phyloP scores from a whole-genome alignment of 1,139 yeast species.

The Scheffersomyces quercinus region DNA sequence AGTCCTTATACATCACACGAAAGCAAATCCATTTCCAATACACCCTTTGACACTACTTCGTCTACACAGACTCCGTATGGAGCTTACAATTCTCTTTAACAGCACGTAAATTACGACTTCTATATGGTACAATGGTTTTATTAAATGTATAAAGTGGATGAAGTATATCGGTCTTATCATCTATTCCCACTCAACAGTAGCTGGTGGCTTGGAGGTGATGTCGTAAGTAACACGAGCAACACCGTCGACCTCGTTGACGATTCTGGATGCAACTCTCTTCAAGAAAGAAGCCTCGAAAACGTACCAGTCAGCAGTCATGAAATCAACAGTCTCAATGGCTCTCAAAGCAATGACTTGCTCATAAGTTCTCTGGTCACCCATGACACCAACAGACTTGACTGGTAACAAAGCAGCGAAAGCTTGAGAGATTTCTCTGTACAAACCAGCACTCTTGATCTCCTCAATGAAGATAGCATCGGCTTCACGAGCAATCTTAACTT shows the following conservation, averaged over 20 bases:
- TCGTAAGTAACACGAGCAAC: conserved; percentile 99
- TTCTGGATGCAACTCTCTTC: conserved; percentile 91
- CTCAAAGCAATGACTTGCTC: conserved; percentile 99
- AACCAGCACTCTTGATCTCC: conserved; percentile 90
- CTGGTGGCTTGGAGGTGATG: conserved; percentile 98
- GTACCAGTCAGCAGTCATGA: conserved; percentile 99
- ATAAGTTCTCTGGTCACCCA: conserved; percentile 99
- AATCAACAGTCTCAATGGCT: conserved; percentile 96
- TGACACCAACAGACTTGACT: conserved; percentile 97
- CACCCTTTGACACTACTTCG: too few relatives aligned
- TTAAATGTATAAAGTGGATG: too few relatives aligned
- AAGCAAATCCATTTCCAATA: too few relatives aligned
- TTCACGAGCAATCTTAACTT: conserved; percentile 94
- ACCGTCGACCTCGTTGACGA: conserved; percentile 97
- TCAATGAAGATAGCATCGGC: conserved; percentile 95
- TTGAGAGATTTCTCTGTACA: conserved; percentile 91
- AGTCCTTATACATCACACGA: too few relatives aligned
- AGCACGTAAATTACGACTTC: too few relatives aligned
- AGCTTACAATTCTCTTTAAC: too few relatives aligned
- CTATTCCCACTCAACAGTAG: conserved; percentile 99
- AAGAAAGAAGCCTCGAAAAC: conserved; percentile 90
- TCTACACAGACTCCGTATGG: too few relatives aligned
- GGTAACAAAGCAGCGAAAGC: conserved; percentile 97
- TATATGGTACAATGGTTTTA: too few relatives aligned
- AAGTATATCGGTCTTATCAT: neutral